Evolutionary conservation across 148 eudicot species (phyloP), one percentile per base, ranked within the genome.

Genomic region (Nepenthes mirabilis): DNA sequence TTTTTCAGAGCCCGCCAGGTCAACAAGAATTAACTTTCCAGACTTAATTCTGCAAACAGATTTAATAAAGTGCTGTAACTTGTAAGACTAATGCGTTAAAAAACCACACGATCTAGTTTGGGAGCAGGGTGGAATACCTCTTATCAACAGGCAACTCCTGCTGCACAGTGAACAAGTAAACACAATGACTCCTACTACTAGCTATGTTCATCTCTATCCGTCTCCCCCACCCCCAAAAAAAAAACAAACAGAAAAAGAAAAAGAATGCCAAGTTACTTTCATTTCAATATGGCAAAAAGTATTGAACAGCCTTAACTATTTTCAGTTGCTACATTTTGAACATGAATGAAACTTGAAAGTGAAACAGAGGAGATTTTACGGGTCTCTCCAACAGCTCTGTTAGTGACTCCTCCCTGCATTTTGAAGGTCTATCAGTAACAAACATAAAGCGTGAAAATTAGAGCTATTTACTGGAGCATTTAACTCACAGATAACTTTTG

Each of bases 1-100:
- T 71, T 91, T 91, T 71, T 91, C 97, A 66, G 97, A 91, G 60
- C 97, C 97, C 33, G 95, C 97, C 76, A 87, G 73, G 83, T 87
- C 95, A 63, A 87, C 95, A 36, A 91, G 95, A 63, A 91, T 70
- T 65, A 91, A 47, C 67, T 91, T 91, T 70, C 90, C 97, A 37
- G 57, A 63, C 70, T 70, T 78, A 14, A 49, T 57, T 82, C 97
- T 91, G 79, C 70, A 23, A 23, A 23, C 23, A 23, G 23, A 23
- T 23, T 23, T 23, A 23, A 23, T 23, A 0, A 87, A 4, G 6
- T 45, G 6, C 11, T 45, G 11, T 45, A 11, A 11, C 11, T 45
- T 45, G 48, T 45, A 45, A 45, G 48, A 45, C 48, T 11, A 45
- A 0, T 45, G 48, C 48, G 11, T 5, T 5, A 45, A 45, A 45